Evolutionary conservation across 2,329 filamentous ascomycete genomes (phyloP), one percentile per base, ranked within the genome.

Genomic region (Colletotrichum tamarilloi): DNA sequence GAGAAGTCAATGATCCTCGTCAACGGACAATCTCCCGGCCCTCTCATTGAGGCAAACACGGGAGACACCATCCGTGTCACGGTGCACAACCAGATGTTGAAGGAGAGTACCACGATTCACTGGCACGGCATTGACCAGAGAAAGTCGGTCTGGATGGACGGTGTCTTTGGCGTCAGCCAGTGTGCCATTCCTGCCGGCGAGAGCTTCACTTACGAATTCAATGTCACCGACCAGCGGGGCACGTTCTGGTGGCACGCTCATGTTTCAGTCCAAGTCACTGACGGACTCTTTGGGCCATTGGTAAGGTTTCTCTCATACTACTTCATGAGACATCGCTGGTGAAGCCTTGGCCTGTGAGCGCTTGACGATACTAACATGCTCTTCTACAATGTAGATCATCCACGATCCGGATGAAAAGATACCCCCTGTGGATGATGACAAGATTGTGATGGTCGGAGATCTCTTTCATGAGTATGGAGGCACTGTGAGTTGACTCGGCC

Each of bases 81-180:
- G 4, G 84, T 87, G 5, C 78, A 80, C 63, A 87, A 87, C 76
- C 75, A 75, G 9, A 80, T 85, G 76, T 35, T 75, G 16, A 77
- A 80, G 49, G 75, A 75, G 60, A 82, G 79, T 67, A 90, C 92
- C 2, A 87, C 87, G 59, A 84, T 94, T 16, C 92, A 94, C 77
- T 94, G 91, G 83, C 92, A 94, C 77, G 92, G 92, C 22, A 84
- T 94, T 74, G 90, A 89, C 76, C 91, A 93, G 81, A 88, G 88
- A 75, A 88, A 89, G 46, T 89, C 89, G 0, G 90, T 86, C 24
- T 87, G 89, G 74, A 92, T 93, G 90, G 92, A 94, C 76, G 92
- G 92, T 3, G 87, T 91, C 2, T 82, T 86, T 0, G 89, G 88
- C 49, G 87, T 93, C 9, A 90, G 87, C 1, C 92, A 92, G 76